phyloP scores from a whole-genome alignment of 2,329 filamentous ascomycete genomes.

The Tolypocladium amazonense region DNA sequence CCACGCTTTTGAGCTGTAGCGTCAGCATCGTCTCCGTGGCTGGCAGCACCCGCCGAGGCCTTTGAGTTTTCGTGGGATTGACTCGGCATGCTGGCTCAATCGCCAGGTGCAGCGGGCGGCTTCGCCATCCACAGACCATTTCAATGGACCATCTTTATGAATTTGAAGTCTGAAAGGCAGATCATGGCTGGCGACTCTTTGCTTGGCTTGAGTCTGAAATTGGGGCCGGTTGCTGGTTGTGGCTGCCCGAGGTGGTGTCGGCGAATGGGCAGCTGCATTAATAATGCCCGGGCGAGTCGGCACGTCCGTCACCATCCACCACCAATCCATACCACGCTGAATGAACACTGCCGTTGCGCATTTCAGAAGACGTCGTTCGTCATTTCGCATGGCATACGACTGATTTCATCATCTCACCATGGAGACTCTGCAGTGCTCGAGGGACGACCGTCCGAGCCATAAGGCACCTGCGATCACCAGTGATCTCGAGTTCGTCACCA shows the following conservation, averaged over 20 bases:
- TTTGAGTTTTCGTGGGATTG: background rate
- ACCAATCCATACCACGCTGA: background rate
- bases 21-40: background rate
- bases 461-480: background rate
- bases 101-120: too few relatives aligned
- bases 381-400: background rate
- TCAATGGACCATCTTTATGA: background rate
- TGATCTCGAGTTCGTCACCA: background rate
- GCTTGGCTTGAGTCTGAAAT: background rate
- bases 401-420: background rate
- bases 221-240: background rate
- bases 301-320: background rate
- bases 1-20: background rate
- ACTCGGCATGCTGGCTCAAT: background rate
- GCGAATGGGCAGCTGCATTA: background rate
- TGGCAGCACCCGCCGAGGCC: too few relatives aligned
- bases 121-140: too few relatives aligned
- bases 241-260: background rate
- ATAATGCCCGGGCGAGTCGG: background rate
- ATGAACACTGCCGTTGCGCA: background rate
- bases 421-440: background rate
- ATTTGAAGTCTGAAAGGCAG: background rate
- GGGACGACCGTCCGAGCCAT: background rate
- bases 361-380: background rate
- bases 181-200: background rate